Conservation (phyloP, 2,329 filamentous ascomycete species). For the Aureobasidium leucospermi region DNA sequence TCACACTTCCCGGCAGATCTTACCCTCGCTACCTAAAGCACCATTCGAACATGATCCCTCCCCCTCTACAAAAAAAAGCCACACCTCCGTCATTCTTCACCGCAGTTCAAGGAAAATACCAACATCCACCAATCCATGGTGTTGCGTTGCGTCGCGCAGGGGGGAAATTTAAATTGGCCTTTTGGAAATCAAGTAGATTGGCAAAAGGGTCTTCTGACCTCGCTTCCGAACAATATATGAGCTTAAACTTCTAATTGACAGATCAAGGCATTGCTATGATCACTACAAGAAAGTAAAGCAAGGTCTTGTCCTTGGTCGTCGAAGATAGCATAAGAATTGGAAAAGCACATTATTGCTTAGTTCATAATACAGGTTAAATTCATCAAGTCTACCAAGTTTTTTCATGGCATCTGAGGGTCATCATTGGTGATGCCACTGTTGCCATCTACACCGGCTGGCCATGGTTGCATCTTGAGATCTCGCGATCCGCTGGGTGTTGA, state of each 20-base stretch:
- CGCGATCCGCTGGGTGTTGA: conserved; percentile 36
- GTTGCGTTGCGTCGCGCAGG: neutral
- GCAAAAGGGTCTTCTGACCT: neutral
- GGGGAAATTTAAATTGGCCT: too few species aligned
- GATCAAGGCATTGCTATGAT: neutral
- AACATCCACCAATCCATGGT: neutral
- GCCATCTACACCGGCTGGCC: neutral
- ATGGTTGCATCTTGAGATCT: conserved; percentile 19
- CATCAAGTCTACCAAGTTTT: neutral
- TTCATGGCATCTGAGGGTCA: neutral
- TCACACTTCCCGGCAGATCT: neutral
- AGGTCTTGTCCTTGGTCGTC: neutral
- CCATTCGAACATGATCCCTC: neutral
- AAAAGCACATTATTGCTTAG: too few species aligned
- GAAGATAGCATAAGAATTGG: neutral
- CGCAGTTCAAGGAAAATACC: neutral
- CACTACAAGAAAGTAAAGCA: too few species aligned
- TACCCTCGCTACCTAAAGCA: neutral
- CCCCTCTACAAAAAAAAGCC: neutral
- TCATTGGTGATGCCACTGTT: neutral
- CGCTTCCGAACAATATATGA: neutral
- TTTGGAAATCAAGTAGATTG: too few species aligned
- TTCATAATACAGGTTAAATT: neutral
- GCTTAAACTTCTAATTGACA: neutral
- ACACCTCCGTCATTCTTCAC: neutral